These are phyloP conservation scores for Botrytis byssoidea DNA, from an alignment of 2,329 filamentous ascomycete species.

Conservation along the genomic window DNA sequence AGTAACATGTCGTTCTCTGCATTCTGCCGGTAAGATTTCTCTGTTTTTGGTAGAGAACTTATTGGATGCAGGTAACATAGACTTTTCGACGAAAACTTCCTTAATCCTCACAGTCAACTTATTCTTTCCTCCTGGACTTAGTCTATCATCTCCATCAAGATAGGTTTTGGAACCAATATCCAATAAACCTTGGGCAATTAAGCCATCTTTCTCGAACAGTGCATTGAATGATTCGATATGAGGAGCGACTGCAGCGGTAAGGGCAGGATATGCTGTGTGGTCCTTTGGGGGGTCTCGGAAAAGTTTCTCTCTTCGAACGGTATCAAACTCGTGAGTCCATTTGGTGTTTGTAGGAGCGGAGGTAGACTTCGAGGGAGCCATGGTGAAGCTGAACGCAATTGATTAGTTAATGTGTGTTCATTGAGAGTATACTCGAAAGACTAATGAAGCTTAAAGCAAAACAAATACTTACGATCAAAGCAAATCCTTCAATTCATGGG, in stretches of 20 bases:
- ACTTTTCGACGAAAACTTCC: conserved; percentile 79
- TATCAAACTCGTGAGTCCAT: conserved; percentile 87
- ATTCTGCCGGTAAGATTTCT: conserved; percentile 88
- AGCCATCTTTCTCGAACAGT: conserved; percentile 72
- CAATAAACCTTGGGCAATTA: conserved; percentile 71
- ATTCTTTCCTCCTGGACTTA: conserved; percentile 63
- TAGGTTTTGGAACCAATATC: conserved; percentile 91
- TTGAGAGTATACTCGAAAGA: background rate
- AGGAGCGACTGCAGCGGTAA: conserved; percentile 82
- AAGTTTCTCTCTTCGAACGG: conserved; percentile 79
- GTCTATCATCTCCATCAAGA: conserved; percentile 74
- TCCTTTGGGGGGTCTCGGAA: conserved; percentile 88
- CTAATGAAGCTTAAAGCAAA: background rate
- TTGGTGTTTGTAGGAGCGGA: conserved; percentile 54
- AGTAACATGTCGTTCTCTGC: conserved; percentile 86
- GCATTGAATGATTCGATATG: conserved; percentile 96
- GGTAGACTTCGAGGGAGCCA: conserved; percentile 30
- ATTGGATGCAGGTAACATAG: conserved; percentile 75
- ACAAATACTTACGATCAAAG: conserved; percentile 10
- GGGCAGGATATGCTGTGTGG: conserved; percentile 80
- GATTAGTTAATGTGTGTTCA: background rate
- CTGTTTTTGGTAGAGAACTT: conserved; percentile 77
- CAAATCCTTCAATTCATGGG: conserved; percentile 17
- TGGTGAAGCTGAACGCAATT: conserved; percentile 22
- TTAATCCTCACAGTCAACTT: conserved; percentile 74